Base-by-base conservation (phyloP, 805 yeast genomes). In the Yamadazyma insecticola region DNA sequence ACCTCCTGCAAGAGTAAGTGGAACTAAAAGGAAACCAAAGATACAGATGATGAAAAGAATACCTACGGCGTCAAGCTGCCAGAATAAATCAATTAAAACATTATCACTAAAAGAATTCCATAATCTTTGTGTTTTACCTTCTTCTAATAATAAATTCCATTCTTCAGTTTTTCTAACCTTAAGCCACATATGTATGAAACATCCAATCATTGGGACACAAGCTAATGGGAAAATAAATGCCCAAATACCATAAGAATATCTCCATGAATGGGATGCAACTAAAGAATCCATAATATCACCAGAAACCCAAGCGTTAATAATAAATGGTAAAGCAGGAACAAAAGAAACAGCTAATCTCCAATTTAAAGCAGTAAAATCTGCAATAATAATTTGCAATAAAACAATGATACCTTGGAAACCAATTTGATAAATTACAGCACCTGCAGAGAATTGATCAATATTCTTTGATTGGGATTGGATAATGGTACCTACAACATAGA, bases 1-100 rank as follows among this genome's bases (percentile, higher is more conserved):
- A 39, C 88, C 88, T 41, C 86, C 89, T 9, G 89, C 89, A 18
- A 84, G 55, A 9, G 92, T 82, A 42, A 84, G 66, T 14, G 94
- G 92, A 14, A 76, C 78, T 37, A 84, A 62, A 26, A 84, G 63
- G 43, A 81, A 71, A 24, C 85, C 87, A 14, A 83, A 60, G 2
- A 70, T 66, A 16, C 72, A 70, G 31, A 73, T 63, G 44, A 81
- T 49, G 13, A 80, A 53, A 13, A 78, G 44, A 21, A 78, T 55
- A 26, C 92, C 94, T 33, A 78, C 51, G 10, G 78, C 54, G 50
- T 84, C 94, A 26, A 80, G 48, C 45, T 72, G 70, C 82, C 84
- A 78, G 55, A 76, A 78, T 26, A 59, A 41, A 32, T 63, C n/a
- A 63, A 20, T 22, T 44, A 32, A 38, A 36, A 14, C 56, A 36